A percentile compares a stretch with the other conserved stretches of the same genome.
These are phyloP conservation scores for Nidula niveotomentosa DNA, from an alignment of 1,284 basidiomycete genomes.

Conservation along the genomic window DNA sequence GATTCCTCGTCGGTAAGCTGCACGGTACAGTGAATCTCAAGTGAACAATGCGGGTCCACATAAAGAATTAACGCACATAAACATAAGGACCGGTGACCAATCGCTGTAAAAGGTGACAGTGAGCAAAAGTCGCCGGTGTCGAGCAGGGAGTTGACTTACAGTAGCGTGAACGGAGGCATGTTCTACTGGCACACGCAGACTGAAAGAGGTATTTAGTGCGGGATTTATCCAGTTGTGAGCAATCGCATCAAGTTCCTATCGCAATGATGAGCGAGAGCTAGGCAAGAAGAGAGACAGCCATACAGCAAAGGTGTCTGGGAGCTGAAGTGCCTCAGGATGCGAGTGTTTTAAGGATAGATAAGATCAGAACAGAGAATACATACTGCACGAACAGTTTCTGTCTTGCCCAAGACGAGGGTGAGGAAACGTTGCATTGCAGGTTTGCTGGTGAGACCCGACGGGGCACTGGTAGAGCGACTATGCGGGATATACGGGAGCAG, in stretches of 20 bases:
- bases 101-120: constrained; percentile 41
- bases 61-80: constrained; percentile 49
- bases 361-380: too few species aligned
- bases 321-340: too few species aligned
- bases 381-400: too few species aligned
- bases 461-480: too few species aligned
- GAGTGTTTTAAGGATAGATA: too few species aligned
- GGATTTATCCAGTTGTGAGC: constrained; percentile 84
- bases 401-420: too few species aligned
- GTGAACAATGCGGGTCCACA: not conserved
- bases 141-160: constrained; percentile 36
- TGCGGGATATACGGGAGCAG: too few species aligned
- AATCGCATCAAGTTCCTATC: constrained; percentile 71
- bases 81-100: constrained; percentile 76
- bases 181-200: constrained; percentile 77
- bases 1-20: constrained; percentile 81
- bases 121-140: not conserved
- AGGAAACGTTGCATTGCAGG: constrained; percentile 9
- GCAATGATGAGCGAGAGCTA: too few species aligned
- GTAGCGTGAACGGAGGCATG: constrained; percentile 78
- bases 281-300: too few species aligned
- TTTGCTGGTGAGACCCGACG: constrained; percentile 39
- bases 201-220: constrained; percentile 71
- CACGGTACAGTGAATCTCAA: too few species aligned
- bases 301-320: too few species aligned